Evolutionary conservation across 1,284 basidiomycete species (phyloP), one percentile per base, ranked within the genome.

Genomic region (Grifola frondosa): DNA sequence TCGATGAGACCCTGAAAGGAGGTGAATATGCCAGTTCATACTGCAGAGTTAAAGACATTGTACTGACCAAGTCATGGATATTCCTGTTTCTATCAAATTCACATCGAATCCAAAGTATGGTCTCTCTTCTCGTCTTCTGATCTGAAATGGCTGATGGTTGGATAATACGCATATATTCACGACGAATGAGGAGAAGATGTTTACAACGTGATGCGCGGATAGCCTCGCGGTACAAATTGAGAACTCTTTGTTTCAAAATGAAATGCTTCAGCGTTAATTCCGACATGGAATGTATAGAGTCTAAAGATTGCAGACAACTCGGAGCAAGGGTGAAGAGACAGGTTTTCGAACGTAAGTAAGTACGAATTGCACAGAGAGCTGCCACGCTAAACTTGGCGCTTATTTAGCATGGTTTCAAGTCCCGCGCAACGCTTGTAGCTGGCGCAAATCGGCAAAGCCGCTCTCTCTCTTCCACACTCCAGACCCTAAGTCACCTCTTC

Each of bases 141-240:
- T 88, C 77, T 30, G 78, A 77, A 44, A 89, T 83, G 26, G 63
- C 87, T 89, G 54, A n/a, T 29, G 30, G 22, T 33, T 21, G 37
- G 30, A 30, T 47, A n/a, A 49, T 54, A 35, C 50, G 35, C n/a
- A n/a, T n/a, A n/a, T n/a, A n/a, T n/a, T n/a, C n/a, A n/a, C n/a
- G n/a, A n/a, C n/a, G n/a, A n/a, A n/a, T n/a, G n/a, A n/a, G 10
- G 16, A 29, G 32, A 37, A 24, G 32, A 15, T 22, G 52, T 61
- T 49, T 63, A 88, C 87, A 71, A 73, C 76, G 74, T 19, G 85
- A 80, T 19, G 83, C 78, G 44, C 86, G 80, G 53, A 88, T 71
- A 19, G 78, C 76, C 45, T 71, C 62, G 43, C 86, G 75, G 63
- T 88, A 89, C 28, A 88, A 65, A 49, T 69, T 62, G 30, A 88